Percentiles rank a stretch among this genome's conserved stretches.
Evolutionary conservation across 345 rosid species (phyloP).

Genomic region (Limnanthes douglasii): DNA sequence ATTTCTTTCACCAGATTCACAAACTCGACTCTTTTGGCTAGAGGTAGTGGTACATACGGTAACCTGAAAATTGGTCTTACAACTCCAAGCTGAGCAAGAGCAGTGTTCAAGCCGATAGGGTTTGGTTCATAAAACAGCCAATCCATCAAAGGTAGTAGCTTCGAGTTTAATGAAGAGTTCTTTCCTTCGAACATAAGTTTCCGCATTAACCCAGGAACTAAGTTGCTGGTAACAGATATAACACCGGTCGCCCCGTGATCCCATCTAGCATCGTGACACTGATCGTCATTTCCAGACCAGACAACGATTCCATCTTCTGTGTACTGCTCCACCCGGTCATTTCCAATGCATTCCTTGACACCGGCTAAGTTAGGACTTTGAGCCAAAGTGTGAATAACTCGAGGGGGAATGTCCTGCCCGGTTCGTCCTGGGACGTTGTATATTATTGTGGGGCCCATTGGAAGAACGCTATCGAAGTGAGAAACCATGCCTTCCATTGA

Average conservation of each 20-base stretch:
- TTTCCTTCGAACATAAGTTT: conserved; percentile 57
- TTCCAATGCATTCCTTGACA: conserved; percentile 64
- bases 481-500: conserved; percentile 52
- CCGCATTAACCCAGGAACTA: conserved; percentile 53
- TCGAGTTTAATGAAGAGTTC: conserved; percentile 33
- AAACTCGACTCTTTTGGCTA: conserved; percentile 44
- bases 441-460: conserved; percentile 74
- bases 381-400: conserved; percentile 38
- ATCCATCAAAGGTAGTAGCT: conserved; percentile 56
- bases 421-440: conserved; percentile 82
- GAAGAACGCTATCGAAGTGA: conserved; percentile 60
- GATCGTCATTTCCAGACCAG: conserved; percentile 82
- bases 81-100: conserved; percentile 80
- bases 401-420: conserved; percentile 65
- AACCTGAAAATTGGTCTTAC: conserved; percentile 67
- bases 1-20: conserved; percentile 51
- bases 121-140: conserved; percentile 77
- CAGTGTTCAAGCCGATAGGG: conserved; percentile 77
- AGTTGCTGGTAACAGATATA: conserved; percentile 63
- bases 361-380: conserved; percentile 57
- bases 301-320: conserved; percentile 52
- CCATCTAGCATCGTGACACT: conserved; percentile 85
- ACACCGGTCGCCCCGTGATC: conserved; percentile 59
- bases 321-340: conserved; percentile 46
- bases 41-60: conserved; percentile 68